A percentile compares a stretch with the other conserved stretches of the same genome.
Conservation (phyloP, 768 basidiomycete species). For the Agrocybe pediades region DNA sequence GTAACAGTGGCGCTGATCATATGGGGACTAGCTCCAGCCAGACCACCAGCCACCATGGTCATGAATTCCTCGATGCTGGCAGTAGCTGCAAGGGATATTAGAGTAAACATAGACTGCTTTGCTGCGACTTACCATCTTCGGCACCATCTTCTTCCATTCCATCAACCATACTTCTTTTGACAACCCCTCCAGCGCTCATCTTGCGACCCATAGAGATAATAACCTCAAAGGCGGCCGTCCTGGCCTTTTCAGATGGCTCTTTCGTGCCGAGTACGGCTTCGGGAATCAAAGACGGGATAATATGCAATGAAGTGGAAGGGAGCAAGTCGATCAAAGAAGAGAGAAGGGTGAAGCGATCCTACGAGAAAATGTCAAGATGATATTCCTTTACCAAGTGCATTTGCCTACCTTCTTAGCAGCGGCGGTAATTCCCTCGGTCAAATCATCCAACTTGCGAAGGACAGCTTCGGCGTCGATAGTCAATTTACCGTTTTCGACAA, state of each 20-base stretch:
- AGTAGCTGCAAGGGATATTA: slow-evolving; percentile 35
- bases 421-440: slow-evolving; percentile 64
- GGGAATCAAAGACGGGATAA: slow-evolving; percentile 87
- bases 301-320: slow-evolving; percentile 70
- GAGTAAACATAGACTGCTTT: background rate
- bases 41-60: slow-evolving; percentile 94
- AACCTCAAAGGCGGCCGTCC: slow-evolving; percentile 87
- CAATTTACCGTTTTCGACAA: slow-evolving; percentile 67
- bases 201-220: slow-evolving; percentile 91
- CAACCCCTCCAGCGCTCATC: slow-evolving; percentile 85
- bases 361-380: background rate
- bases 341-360: slow-evolving; percentile 86
- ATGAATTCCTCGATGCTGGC: slow-evolving; percentile 91
- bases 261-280: slow-evolving; percentile 96
- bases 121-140: slow-evolving; percentile 41
- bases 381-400: no score
- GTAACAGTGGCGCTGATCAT: slow-evolving; percentile 99
- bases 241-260: slow-evolving; percentile 85
- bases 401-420: slow-evolving; percentile 86
- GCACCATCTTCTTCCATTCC: slow-evolving; percentile 78
- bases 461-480: slow-evolving; percentile 55
- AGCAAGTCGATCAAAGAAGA: slow-evolving; percentile 67
- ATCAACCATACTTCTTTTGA: slow-evolving; percentile 74
- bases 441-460: slow-evolving; percentile 64
- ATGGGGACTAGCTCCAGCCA: slow-evolving; percentile 92